Percentiles rank a stretch among this genome's conserved stretches.
Conservation (phyloP, 2,329 filamentous ascomycete species). For the Neonectria coccinea region DNA sequence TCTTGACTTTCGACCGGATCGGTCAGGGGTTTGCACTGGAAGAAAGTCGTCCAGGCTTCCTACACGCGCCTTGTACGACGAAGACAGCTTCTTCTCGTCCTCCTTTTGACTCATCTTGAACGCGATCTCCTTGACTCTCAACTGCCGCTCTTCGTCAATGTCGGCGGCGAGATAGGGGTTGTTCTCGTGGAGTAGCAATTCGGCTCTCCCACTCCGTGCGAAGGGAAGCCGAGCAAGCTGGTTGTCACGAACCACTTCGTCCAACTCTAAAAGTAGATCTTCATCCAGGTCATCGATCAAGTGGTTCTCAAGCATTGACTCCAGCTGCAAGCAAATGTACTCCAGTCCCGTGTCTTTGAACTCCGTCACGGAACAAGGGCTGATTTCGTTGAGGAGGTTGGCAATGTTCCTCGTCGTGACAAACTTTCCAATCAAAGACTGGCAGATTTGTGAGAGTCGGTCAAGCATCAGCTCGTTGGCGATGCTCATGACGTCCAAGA, state of each 20-base stretch:
- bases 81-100: constrained; percentile 71
- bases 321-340: constrained; percentile 91
- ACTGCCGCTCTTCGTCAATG: constrained; percentile 75
- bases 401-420: constrained; percentile 89
- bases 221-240: constrained; percentile 83
- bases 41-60: constrained; percentile 74
- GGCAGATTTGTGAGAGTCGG: constrained; percentile 88
- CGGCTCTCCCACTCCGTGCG: constrained; percentile 79
- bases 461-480: constrained; percentile 98
- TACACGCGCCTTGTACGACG: constrained; percentile 70
- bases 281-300: constrained; percentile 87
- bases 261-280: constrained; percentile 83
- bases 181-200: constrained; percentile 72
- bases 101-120: constrained; percentile 73
- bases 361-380: constrained; percentile 82
- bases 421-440: constrained; percentile 84
- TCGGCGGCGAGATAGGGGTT: constrained; percentile 73
- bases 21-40: constrained; percentile 57
- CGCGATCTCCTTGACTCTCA: constrained; percentile 81
- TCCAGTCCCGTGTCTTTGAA: constrained; percentile 92
- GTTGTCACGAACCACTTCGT: constrained; percentile 82
- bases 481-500: constrained; percentile 89
- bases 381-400: constrained; percentile 85
- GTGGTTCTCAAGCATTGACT: constrained; percentile 91
- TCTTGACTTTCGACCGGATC: constrained; percentile 60